Evolutionary conservation across 116 monocot genomes (phyloP).

Genomic region (Iris pallida): DNA sequence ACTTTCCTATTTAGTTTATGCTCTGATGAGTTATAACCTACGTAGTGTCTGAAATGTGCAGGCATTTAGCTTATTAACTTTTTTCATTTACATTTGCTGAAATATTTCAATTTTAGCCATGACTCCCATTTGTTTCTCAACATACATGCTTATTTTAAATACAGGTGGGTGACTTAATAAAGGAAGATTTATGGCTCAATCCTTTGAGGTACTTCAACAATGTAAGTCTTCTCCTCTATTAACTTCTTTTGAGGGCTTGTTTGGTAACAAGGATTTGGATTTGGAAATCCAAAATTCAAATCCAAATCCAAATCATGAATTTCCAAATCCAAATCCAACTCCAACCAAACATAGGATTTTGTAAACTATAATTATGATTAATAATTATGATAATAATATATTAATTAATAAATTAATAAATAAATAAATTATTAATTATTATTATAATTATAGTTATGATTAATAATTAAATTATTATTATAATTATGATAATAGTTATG

Average conservation of each 20-base stretch:
- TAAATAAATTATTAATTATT: too few species aligned
- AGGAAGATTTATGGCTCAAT: conserved; percentile 31
- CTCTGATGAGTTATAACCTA: neutral
- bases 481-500: too few species aligned
- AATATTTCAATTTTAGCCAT: neutral
- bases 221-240: conserved; percentile 12
- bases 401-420: too few species aligned
- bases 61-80: neutral
- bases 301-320: too few species aligned
- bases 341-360: too few species aligned
- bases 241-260: neutral
- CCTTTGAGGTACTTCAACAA: conserved; percentile 34
- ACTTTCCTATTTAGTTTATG: neutral
- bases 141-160: neutral
- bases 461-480: too few species aligned
- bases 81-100: neutral
- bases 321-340: too few species aligned
- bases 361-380: too few species aligned
- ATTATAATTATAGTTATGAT: too few species aligned
- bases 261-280: too few species aligned
- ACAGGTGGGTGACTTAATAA: conserved; percentile 31
- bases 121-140: neutral
- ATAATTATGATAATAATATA: too few species aligned
- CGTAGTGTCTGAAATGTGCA: too few species aligned
- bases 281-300: neutral